phyloP scores from a whole-genome alignment of 495 filamentous ascomycete genomes.

The Lepraria neglecta region DNA sequence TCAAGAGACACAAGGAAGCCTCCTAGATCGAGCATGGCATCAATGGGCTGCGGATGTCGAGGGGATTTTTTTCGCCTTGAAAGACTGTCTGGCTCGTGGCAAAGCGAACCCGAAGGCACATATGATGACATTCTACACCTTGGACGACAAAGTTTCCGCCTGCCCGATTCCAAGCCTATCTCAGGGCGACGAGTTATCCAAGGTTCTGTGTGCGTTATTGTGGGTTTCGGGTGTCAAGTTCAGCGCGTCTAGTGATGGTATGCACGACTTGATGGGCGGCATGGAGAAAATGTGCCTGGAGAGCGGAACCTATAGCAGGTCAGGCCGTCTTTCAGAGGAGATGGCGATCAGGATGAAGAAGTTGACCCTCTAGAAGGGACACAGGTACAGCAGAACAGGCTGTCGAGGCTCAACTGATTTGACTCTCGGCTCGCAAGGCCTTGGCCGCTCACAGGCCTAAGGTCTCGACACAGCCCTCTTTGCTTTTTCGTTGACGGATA shows the following conservation, averaged over 20 bases:
- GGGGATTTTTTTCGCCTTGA: neutral
- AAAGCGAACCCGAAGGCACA: neutral
- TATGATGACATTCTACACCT: neutral
- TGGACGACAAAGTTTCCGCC: neutral
- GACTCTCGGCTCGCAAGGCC: no score
- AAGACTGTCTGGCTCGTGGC: neutral
- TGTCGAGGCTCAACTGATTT: no score
- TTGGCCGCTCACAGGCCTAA: no score
- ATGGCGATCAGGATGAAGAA: neutral
- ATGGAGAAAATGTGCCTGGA: neutral
- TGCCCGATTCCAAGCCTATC: neutral
- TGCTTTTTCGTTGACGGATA: neutral
- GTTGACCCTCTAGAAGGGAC: neutral
- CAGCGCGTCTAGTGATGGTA: neutral
- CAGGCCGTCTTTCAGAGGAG: neutral
- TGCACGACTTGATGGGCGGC: neutral
- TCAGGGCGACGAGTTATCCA: neutral
- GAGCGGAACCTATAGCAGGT: neutral
- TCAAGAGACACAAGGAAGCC: neutral
- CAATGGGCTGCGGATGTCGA: constrained; percentile 5
- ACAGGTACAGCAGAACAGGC: no score
- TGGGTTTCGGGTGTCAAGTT: neutral
- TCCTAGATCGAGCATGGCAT: constrained; percentile 5
- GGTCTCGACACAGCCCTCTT: no score
- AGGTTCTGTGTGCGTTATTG: neutral